Evolutionary conservation across 2,329 filamentous ascomycete species (phyloP).

Genomic region (Nothophoma quercina): DNA sequence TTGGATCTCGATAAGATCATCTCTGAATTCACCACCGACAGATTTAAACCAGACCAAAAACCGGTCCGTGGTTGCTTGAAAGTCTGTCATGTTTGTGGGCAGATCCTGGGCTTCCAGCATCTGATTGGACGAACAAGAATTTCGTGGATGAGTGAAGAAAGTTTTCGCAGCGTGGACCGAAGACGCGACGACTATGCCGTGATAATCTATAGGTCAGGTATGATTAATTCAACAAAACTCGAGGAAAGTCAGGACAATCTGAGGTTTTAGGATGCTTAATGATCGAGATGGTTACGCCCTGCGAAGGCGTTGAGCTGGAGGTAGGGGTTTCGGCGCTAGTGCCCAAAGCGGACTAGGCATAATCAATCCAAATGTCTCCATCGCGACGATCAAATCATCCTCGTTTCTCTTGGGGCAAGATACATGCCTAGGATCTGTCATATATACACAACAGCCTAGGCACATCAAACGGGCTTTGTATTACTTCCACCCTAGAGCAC

Average conservation of each 20-base stretch:
- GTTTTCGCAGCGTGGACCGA: background rate
- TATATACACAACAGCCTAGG: too few relatives aligned
- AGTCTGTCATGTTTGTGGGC: conserved; percentile 22
- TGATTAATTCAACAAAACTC: background rate
- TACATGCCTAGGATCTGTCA: too few relatives aligned
- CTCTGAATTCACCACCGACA: conserved; percentile 28
- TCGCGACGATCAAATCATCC: too few relatives aligned
- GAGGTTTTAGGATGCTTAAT: background rate
- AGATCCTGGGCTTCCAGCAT: background rate
- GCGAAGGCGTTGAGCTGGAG: background rate
- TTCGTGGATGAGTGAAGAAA: background rate
- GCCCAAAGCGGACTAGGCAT: background rate
- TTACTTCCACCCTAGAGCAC: too few relatives aligned
- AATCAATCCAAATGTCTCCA: too few relatives aligned
- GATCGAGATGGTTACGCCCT: too few relatives aligned
- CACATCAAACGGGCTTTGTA: too few relatives aligned
- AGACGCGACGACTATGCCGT: too few relatives aligned
- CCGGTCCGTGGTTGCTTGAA: conserved; percentile 22
- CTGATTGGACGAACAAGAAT: background rate
- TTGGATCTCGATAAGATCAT: conserved; percentile 31
- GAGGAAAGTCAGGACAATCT: too few relatives aligned
- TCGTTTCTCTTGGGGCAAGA: too few relatives aligned
- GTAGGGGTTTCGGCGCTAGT: background rate
- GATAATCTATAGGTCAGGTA: background rate
- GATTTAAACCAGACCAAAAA: conserved; percentile 33